A percentile compares a stretch with the other conserved stretches of the same genome.
These are phyloP conservation scores for Saccharum hybrid DNA, from an alignment of 202 grass and related monocot genomes.

Conservation along the genomic window DNA sequence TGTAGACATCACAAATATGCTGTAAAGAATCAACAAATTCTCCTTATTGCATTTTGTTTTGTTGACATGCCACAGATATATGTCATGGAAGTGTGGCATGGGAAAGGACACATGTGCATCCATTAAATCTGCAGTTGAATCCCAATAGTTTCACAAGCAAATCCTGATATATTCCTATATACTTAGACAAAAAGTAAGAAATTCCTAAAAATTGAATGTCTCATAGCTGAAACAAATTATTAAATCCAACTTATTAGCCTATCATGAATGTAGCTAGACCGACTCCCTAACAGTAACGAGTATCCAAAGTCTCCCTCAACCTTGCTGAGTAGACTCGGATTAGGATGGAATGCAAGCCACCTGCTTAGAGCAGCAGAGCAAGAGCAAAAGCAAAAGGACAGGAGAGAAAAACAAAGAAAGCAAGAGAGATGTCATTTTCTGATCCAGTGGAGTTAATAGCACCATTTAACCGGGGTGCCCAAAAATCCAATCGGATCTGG, in stretches of 20 bases:
- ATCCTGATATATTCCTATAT: background rate
- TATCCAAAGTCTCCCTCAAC: conserved; percentile 3
- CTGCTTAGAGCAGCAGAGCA: conserved; percentile 12
- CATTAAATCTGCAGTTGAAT: background rate
- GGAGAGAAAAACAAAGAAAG: background rate
- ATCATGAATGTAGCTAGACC: background rate
- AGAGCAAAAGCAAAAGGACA: background rate
- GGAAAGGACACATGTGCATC: background rate
- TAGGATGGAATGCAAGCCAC: background rate
- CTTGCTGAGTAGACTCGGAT: background rate
- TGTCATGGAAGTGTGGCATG: background rate
- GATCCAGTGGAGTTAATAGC: background rate
- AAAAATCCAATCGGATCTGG: conserved; percentile 19
- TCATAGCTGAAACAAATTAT: background rate
- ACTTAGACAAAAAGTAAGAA: background rate
- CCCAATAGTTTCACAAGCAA: conserved; percentile 10
- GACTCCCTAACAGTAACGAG: background rate
- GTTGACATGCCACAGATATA: background rate
- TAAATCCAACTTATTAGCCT: background rate
- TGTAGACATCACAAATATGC: background rate
- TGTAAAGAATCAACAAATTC: conserved; percentile 7
- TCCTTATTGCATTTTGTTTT: conserved; percentile 14
- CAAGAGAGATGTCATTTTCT: conserved; percentile 8
- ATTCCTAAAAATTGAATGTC: background rate
- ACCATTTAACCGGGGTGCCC: background rate